Evolutionary conservation across 208 protist genomes (phyloP).

Genomic region (Crithidia acanthocephali): DNA sequence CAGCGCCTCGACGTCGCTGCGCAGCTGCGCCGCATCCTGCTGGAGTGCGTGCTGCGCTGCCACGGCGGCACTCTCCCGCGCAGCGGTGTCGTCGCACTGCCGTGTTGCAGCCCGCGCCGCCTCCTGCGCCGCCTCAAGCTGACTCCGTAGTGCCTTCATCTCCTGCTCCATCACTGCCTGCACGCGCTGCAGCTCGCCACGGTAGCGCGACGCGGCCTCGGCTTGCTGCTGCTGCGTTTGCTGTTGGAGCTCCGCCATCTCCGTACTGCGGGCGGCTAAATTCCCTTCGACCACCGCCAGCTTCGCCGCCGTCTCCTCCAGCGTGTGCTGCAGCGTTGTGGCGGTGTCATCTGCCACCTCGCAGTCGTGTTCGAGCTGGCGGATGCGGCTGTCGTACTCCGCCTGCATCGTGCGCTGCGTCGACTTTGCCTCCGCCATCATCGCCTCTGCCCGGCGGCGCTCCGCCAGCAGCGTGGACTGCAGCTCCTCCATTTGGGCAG

Average conservation of each 20-base stretch:
- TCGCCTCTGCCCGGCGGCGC: constrained; percentile 25
- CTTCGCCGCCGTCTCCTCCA: constrained; percentile 33
- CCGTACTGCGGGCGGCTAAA: constrained; percentile 3
- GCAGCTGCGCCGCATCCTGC: constrained; percentile 33
- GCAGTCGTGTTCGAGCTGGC: constrained; percentile 48
- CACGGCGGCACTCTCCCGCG: constrained; percentile 36
- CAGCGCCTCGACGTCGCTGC: constrained; percentile 33
- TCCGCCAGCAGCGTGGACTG: constrained; percentile 28
- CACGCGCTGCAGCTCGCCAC: constrained; percentile 43
- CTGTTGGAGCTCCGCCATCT: constrained; percentile 20
- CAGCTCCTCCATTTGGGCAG: constrained; percentile 38
- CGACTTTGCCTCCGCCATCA: constrained; percentile 29
- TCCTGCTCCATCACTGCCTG: constrained; percentile 56
- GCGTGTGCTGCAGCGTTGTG: constrained; percentile 25
- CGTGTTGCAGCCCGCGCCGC: constrained; percentile 36
- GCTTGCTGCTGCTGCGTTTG: constrained; percentile 20
- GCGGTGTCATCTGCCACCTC: constrained; percentile 24
- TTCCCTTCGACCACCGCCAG: constrained; percentile 26
- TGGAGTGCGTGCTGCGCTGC: constrained; percentile 35
- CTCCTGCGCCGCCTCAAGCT: constrained; percentile 48
- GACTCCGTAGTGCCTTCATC: constrained; percentile 31
- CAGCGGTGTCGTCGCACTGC: constrained; percentile 44
- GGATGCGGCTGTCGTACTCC: constrained; percentile 50
- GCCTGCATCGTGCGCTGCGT: constrained; percentile 38
- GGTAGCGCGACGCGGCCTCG: constrained; percentile 31